Conservation (phyloP, 495 filamentous ascomycete species). For the Cercophora scortea region DNA sequence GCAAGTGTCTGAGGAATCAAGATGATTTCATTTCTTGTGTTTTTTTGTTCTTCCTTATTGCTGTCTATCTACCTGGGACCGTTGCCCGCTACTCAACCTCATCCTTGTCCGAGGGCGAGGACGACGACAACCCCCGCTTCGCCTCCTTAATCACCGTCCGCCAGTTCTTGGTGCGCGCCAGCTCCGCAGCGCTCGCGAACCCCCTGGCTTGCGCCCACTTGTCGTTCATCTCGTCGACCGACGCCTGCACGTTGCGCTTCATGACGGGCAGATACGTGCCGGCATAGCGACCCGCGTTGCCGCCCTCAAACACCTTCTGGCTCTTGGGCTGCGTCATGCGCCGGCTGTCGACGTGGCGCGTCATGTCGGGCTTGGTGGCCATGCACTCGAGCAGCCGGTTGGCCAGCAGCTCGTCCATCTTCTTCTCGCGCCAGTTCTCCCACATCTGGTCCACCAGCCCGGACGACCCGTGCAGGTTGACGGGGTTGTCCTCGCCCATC, state of each 20-base stretch:
- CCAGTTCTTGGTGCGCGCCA: conserved; percentile 30
- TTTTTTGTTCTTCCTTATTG: no score
- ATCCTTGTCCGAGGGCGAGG: background rate
- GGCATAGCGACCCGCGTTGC: conserved; percentile 44
- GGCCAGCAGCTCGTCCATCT: conserved; percentile 82
- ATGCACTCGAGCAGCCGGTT: conserved; percentile 58
- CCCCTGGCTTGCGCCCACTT: conserved; percentile 68
- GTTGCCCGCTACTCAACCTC: background rate
- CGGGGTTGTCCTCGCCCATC: conserved; percentile 49
- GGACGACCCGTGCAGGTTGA: conserved; percentile 45
- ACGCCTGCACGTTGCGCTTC: conserved; percentile 53
- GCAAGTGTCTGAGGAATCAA: background rate
- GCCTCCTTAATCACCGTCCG: conserved; percentile 21
- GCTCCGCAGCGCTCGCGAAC: conserved; percentile 35
- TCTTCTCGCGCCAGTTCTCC: conserved; percentile 70
- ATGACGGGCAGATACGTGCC: conserved; percentile 69
- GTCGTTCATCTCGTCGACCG: conserved; percentile 66
- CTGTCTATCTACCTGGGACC: no score
- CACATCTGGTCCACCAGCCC: conserved; percentile 71
- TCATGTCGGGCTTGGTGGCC: conserved; percentile 40
- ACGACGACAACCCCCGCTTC: background rate
- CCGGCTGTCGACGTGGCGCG: conserved; percentile 4
- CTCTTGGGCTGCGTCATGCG: conserved; percentile 24
- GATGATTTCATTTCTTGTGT: no score
- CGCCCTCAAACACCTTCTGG: conserved; percentile 65